Percentiles rank a stretch among this genome's conserved stretches.
These are phyloP conservation scores for Rhypophila decipiens DNA, from an alignment of 495 filamentous ascomycete species.

Conservation along the genomic window DNA sequence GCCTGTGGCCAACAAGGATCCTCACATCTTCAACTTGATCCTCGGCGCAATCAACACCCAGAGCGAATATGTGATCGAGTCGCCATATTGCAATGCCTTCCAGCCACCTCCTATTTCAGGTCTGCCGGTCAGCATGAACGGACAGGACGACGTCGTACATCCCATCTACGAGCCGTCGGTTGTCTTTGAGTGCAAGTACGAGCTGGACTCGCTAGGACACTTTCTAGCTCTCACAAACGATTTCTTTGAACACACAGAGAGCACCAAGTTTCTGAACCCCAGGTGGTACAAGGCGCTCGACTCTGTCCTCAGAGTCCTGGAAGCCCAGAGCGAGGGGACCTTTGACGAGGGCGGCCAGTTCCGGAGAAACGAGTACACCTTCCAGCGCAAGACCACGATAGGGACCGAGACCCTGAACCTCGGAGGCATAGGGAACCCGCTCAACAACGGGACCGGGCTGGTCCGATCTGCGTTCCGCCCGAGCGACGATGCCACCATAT, in stretches of 20 bases:
- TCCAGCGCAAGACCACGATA: constrained; percentile 67
- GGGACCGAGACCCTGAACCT: constrained; percentile 91
- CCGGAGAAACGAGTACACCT: constrained; percentile 73
- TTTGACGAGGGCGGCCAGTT: constrained; percentile 62
- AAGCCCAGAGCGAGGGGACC: constrained; percentile 71
- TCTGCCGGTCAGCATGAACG: constrained; percentile 60
- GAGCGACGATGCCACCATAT: constrained; percentile 94
- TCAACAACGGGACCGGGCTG: constrained; percentile 77
- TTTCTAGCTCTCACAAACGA: constrained; percentile 84
- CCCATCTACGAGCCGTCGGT: constrained; percentile 73
- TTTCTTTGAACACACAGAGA: constrained; percentile 74
- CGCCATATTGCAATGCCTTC: constrained; percentile 97
- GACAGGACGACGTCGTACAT: constrained; percentile 77
- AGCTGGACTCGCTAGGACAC: constrained; percentile 89
- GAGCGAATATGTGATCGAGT: constrained; percentile 86
- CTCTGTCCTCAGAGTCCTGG: constrained; percentile 64
- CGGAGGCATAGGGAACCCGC: constrained; percentile 78
- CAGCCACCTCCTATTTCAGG: constrained; percentile 83
- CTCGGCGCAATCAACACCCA: constrained; percentile 96
- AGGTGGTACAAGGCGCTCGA: constrained; percentile 78
- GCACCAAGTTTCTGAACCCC: constrained; percentile 66
- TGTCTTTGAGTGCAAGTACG: constrained; percentile 99
- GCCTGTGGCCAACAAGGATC: constrained; percentile 70
- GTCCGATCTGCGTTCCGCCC: constrained; percentile 90
- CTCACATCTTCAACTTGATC: constrained; percentile 67